These are phyloP conservation scores for Pichia sp. DNA, from an alignment of 1,139 yeast genomes.

Conservation along the genomic window DNA sequence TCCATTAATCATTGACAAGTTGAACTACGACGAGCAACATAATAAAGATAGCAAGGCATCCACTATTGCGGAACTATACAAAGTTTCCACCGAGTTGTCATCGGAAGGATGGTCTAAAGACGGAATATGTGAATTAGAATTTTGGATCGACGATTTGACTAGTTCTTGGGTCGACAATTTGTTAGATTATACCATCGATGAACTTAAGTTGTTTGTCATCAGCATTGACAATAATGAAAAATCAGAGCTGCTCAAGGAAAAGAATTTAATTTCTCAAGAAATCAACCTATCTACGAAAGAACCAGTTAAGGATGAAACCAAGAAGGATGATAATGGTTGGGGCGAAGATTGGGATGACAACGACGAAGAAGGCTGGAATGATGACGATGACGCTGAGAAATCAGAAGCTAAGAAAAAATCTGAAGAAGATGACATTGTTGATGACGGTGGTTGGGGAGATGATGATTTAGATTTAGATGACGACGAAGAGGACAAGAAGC, in stretches of 20 bases:
- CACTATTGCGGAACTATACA: slow-evolving; percentile 9
- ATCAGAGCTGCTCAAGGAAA: slow-evolving; percentile 12
- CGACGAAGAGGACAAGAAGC: background rate
- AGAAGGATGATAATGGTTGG: slow-evolving; percentile 21
- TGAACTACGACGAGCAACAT: slow-evolving; percentile 8
- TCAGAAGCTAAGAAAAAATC: background rate
- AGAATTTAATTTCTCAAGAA: slow-evolving; percentile 12
- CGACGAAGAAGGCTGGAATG: slow-evolving; percentile 23
- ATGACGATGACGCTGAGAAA: slow-evolving; percentile 20
- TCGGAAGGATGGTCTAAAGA: slow-evolving; percentile 30
- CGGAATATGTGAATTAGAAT: slow-evolving; percentile 31
- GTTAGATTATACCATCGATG: slow-evolving; percentile 26
- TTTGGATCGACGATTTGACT: slow-evolving; percentile 32
- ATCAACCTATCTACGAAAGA: background rate
- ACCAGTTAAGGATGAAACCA: background rate
- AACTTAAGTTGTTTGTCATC: slow-evolving; percentile 23
- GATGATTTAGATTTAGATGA: slow-evolving; percentile 20
- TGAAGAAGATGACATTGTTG: slow-evolving; percentile 3
- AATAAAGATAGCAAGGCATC: slow-evolving; percentile 8
- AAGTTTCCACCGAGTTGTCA: slow-evolving; percentile 23
- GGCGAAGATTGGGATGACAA: slow-evolving; percentile 28
- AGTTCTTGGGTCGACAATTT: slow-evolving; percentile 29
- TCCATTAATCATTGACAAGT: slow-evolving; percentile 26
- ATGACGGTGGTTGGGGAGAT: slow-evolving; percentile 19
- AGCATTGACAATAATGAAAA: slow-evolving; percentile 15